Evolutionary conservation across 768 basidiomycete species (phyloP).

Genomic region (Boletus rufocinnamomeus): DNA sequence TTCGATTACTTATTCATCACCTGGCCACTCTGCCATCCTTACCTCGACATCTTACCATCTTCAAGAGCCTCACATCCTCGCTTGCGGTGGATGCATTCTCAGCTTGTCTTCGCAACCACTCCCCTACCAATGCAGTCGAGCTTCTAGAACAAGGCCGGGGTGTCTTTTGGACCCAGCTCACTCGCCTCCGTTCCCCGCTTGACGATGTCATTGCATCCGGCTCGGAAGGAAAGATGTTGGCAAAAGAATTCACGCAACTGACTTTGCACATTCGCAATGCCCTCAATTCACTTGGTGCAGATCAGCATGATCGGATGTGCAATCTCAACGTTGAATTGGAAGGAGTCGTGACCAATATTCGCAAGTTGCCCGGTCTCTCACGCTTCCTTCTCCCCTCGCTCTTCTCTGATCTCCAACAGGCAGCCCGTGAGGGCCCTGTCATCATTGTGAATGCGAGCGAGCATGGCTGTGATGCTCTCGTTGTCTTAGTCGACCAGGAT

Average conservation of each 20-base stretch:
- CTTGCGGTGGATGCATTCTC: not conserved
- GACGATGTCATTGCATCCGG: not conserved
- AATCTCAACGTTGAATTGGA: not conserved
- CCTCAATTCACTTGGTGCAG: no score
- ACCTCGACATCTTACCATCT: not conserved
- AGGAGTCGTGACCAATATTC: not conserved
- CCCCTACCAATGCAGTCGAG: not conserved
- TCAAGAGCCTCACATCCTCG: not conserved
- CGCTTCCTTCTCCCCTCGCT: no score
- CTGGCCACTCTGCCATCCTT: not conserved
- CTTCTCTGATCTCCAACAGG: no score
- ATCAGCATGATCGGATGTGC: no score
- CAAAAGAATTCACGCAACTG: no score
- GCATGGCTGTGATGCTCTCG: no score
- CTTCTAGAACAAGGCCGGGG: not conserved
- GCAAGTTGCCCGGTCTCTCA: no score
- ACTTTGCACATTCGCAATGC: no score
- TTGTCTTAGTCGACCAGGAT: no score
- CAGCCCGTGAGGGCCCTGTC: no score
- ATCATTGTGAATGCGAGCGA: no score
- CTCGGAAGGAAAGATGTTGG: not conserved
- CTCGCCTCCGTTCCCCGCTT: not conserved
- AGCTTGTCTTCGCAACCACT: not conserved
- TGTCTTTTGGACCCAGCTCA: not conserved
- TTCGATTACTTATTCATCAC: not conserved